A percentile compares a stretch with the other conserved stretches of the same genome.
Evolutionary conservation across 768 basidiomycete genomes (phyloP).

Genomic region (Dioszegia crocea): DNA sequence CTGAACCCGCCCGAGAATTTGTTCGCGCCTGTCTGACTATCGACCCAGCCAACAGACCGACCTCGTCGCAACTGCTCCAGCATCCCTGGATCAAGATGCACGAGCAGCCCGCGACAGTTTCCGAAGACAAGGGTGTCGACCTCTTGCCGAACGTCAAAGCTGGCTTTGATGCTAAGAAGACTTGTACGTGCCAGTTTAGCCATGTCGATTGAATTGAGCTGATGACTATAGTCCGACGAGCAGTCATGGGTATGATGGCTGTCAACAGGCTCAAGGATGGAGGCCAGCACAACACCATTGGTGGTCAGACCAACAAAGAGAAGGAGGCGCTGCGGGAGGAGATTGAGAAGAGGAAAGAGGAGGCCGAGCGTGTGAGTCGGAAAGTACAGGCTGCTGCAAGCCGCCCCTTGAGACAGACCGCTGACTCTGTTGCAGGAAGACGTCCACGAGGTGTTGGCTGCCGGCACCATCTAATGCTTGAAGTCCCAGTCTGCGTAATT

Average conservation of each 20-base stretch:
- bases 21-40: constrained; percentile 76
- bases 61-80: constrained; percentile 65
- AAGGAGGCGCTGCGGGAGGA: constrained; percentile 60
- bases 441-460: constrained; percentile 21
- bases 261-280: constrained; percentile 64
- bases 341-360: constrained; percentile 68
- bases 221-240: constrained; percentile 68
- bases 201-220: background rate
- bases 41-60: constrained; percentile 75
- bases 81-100: constrained; percentile 67
- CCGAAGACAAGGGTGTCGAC: constrained; percentile 59
- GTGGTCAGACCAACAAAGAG: constrained; percentile 51
- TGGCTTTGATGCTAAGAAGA: constrained; percentile 79
- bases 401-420: too few species aligned
- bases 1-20: constrained; percentile 66
- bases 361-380: constrained; percentile 63
- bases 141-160: constrained; percentile 84
- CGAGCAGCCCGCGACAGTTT: constrained; percentile 55
- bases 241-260: constrained; percentile 79
- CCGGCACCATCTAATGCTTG: background rate
- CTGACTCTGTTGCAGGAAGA: constrained; percentile 14
- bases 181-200: constrained; percentile 57
- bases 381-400: too few species aligned
- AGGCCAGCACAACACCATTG: constrained; percentile 12
- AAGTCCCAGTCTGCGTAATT: too few species aligned